Percentiles rank a stretch among this genome's conserved stretches.
Evolutionary conservation across 306 rosid genomes (phyloP).

Genomic region (Arachis hypogaea): DNA sequence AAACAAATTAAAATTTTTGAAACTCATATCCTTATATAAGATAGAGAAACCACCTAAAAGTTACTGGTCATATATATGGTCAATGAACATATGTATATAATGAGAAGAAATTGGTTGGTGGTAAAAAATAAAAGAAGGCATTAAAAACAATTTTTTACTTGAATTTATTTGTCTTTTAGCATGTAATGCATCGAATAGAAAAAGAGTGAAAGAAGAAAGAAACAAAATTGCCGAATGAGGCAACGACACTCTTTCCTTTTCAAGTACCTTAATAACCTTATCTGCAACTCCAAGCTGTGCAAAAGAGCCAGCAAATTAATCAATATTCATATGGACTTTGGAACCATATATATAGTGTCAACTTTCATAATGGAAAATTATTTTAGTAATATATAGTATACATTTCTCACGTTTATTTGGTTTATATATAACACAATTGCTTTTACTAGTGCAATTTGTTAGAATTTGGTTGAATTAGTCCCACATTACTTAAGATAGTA

Average conservation of each 20-base stretch:
- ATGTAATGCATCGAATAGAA: slow-evolving; percentile 9
- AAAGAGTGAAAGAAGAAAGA: neutral
- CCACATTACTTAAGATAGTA: no score
- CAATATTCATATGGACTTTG: slow-evolving; percentile 1
- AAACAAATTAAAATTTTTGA: no score
- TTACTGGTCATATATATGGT: no score
- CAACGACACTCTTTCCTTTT: neutral
- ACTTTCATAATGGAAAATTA: slow-evolving; percentile 1
- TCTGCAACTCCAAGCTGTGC: neutral
- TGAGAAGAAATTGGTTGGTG: no score
- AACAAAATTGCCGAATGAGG: slow-evolving; percentile 14
- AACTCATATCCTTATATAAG: no score
- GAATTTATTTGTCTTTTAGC: slow-evolving; percentile 2
- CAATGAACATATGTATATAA: no score
- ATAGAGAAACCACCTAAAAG: no score
- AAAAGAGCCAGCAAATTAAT: neutral
- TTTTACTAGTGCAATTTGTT: no score
- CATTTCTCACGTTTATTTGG: no score
- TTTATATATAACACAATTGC: no score
- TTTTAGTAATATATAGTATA: neutral
- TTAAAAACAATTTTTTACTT: neutral
- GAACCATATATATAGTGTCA: neutral
- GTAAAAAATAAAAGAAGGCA: neutral
- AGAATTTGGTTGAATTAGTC: no score
- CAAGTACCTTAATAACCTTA: slow-evolving; percentile 30